phyloP scores from a whole-genome alignment of 441 rosid species.

The Omphalea diandra region DNA sequence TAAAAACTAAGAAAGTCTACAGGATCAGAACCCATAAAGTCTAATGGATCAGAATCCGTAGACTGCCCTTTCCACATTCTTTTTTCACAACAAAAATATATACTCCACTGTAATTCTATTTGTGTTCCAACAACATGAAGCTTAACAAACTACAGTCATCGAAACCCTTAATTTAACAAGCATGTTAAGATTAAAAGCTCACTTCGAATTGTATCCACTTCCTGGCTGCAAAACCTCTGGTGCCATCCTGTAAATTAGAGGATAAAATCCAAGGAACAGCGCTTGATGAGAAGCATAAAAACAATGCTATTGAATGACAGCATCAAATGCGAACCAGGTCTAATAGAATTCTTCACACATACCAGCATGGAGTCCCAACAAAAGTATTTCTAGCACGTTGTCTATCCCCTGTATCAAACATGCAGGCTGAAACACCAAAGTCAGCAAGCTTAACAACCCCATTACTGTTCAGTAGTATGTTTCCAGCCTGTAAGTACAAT shows the following conservation, averaged over 20 bases:
- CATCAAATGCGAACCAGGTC: not conserved
- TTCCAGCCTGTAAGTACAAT: constrained; percentile 74
- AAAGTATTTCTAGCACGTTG: constrained; percentile 96
- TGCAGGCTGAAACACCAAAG: constrained; percentile 98
- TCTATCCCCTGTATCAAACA: constrained; percentile 96
- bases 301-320: constrained; percentile 7
- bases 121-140: not conserved
- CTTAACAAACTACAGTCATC: not conserved
- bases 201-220: constrained; percentile 97
- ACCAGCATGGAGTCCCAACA: constrained; percentile 99
- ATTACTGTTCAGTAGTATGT: constrained; percentile 74
- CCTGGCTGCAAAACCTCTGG: constrained; percentile 99
- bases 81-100: not conserved
- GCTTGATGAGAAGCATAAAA: not conserved
- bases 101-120: not conserved
- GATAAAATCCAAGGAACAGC: constrained; percentile 15
- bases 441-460: constrained; percentile 95
- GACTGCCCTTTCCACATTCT: constrained; percentile 1
- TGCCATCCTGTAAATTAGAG: constrained; percentile 81
- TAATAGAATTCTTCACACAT: constrained; percentile 5
- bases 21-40: too few relatives aligned
- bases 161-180: constrained; percentile 13
- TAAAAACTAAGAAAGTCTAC: not conserved
- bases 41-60: not conserved
- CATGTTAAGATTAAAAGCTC: constrained; percentile 33